These are phyloP conservation scores for Eucalyptus erythrocorys DNA, from an alignment of 345 rosid species.

Conservation along the genomic window DNA sequence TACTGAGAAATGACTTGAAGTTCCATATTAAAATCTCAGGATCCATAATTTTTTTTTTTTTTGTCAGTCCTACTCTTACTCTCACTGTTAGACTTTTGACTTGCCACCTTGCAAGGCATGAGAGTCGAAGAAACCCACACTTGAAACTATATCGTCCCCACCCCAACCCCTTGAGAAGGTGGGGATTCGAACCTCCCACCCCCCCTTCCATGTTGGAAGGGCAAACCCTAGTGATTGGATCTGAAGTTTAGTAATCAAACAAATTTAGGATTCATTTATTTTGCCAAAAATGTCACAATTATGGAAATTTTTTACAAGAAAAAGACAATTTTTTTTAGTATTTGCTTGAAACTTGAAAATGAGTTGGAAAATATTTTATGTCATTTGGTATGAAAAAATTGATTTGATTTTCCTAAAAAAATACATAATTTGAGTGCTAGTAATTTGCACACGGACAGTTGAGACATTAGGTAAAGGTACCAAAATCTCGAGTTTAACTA, in stretches of 20 bases:
- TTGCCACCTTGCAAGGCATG: too few relatives aligned
- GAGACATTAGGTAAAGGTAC: not conserved
- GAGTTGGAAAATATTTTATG: not conserved
- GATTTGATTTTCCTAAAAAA: not conserved
- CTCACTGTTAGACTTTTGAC: too few relatives aligned
- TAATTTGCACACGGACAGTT: accelerated
- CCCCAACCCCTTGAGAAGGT: too few relatives aligned
- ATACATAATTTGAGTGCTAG: not conserved
- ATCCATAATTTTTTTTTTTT: too few relatives aligned
- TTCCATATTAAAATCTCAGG: not conserved
- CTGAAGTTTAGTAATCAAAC: not conserved
- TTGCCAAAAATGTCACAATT: not conserved
- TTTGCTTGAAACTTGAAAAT: too few relatives aligned
- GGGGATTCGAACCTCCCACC: too few relatives aligned
- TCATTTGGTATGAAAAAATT: not conserved
- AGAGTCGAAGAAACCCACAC: too few relatives aligned
- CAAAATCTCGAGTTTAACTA: accelerated
- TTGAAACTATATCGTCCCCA: too few relatives aligned
- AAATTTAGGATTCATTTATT: not conserved
- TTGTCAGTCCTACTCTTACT: too few relatives aligned
- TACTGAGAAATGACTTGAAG: not conserved
- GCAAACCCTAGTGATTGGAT: too few relatives aligned
- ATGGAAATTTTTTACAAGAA: not conserved
- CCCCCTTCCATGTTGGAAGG: too few relatives aligned
- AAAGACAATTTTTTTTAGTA: too few relatives aligned